Evolutionary conservation across 169 alveolate species (phyloP).

Genomic region (Miamiensis avidus): DNA sequence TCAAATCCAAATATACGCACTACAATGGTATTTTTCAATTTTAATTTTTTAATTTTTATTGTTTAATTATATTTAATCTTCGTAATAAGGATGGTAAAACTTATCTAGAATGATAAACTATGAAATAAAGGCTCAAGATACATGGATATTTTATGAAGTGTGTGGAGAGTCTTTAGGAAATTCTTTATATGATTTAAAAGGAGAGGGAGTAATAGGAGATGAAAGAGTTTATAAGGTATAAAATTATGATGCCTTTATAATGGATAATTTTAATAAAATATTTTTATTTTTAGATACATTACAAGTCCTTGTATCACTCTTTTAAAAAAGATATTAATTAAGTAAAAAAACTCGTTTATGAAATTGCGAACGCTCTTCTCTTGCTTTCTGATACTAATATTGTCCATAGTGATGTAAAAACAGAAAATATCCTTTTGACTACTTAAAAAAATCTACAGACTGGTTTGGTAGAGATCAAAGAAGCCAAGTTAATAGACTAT

Average conservation of each 20-base stretch:
- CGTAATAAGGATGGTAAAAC: constrained; percentile 25
- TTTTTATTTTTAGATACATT: constrained; percentile 23
- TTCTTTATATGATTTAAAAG: constrained; percentile 34
- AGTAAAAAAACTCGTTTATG: constrained; percentile 25
- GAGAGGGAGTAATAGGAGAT: constrained; percentile 24
- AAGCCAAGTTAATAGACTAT: constrained; percentile 41
- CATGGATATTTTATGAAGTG: constrained; percentile 44
- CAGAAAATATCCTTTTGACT: constrained; percentile 37
- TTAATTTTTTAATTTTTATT: background rate
- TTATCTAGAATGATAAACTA: constrained; percentile 28
- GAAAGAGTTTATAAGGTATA: constrained; percentile 20
- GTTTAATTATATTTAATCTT: background rate
- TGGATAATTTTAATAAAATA: background rate
- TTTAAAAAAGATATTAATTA: constrained; percentile 33
- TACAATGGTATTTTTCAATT: background rate
- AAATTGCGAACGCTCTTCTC: constrained; percentile 28
- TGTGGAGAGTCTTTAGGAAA: constrained; percentile 46
- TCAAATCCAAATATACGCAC: constrained; percentile 6
- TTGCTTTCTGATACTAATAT: constrained; percentile 35
- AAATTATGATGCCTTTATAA: background rate
- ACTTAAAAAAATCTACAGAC: constrained; percentile 10
- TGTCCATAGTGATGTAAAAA: constrained; percentile 44
- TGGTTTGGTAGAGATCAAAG: constrained; percentile 15
- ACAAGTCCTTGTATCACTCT: constrained; percentile 19
- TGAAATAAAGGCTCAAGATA: constrained; percentile 37